A percentile compares a stretch with the other conserved stretches of the same genome.
phyloP scores from a whole-genome alignment of 2,329 filamentous ascomycete species.

The Dactylellina cionopaga region DNA sequence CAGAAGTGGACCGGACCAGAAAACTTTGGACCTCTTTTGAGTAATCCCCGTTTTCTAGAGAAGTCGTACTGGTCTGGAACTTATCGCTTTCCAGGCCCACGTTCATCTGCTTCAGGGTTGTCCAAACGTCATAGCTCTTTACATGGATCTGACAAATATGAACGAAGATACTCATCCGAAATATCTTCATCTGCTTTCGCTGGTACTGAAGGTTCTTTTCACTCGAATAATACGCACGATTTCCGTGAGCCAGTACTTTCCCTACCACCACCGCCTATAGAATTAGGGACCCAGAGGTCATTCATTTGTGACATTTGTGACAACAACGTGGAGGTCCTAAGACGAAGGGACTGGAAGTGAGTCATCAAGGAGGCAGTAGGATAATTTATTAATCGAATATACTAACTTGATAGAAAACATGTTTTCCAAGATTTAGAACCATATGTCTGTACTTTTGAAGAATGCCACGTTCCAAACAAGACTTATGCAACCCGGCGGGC shows the following conservation, averaged over 20 bases:
- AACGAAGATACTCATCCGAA: not conserved
- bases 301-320: not conserved
- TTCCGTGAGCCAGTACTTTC: not conserved
- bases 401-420: not conserved
- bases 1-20: no score
- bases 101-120: not conserved
- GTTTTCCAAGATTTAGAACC: not conserved
- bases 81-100: not conserved
- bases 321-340: not conserved
- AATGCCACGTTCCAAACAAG: not conserved
- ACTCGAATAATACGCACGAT: not conserved
- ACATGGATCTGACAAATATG: not conserved
- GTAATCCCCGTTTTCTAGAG: not conserved
- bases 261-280: not conserved
- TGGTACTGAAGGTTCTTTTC: no score
- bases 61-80: not conserved
- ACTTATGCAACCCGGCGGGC: not conserved
- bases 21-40: not conserved
- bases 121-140: conserved; percentile 1
- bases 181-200: no score
- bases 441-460: conserved; percentile 1
- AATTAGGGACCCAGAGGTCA: not conserved
- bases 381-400: not conserved
- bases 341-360: not conserved
- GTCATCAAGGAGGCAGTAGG: no score